phyloP scores from a whole-genome alignment of 441 rosid genomes.

The Erodium chrysanthum region DNA sequence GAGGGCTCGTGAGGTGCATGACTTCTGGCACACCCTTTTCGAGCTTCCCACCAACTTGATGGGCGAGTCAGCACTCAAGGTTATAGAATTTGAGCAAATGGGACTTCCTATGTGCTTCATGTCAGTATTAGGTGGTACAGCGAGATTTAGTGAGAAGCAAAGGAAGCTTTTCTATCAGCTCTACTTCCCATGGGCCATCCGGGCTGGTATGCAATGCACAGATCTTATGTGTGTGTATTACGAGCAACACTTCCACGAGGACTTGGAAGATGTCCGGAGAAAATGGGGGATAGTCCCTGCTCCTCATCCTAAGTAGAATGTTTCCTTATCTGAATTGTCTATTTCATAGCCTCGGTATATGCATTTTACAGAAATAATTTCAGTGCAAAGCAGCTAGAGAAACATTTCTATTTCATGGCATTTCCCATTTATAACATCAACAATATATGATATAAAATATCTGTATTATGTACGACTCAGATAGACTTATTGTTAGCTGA shows the following conservation, averaged over 20 bases:
- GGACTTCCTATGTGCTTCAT: slow-evolving; percentile 78
- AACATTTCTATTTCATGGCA: too few species aligned
- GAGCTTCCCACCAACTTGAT: slow-evolving; percentile 74
- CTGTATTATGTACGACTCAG: too few species aligned
- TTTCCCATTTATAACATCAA: too few species aligned
- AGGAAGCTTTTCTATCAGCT: slow-evolving; percentile 56
- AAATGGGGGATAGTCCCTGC: slow-evolving; percentile 66
- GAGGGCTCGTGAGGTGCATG: slow-evolving; percentile 83
- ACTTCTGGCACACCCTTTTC: slow-evolving; percentile 90
- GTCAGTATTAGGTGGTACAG: slow-evolving; percentile 77
- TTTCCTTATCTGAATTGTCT: slow-evolving; percentile 3
- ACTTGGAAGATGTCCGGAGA: slow-evolving; percentile 56
- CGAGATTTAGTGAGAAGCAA: slow-evolving; percentile 69
- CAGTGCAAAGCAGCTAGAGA: too few species aligned
- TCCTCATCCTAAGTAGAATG: slow-evolving; percentile 34
- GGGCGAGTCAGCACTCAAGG: slow-evolving; percentile 81
- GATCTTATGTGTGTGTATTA: slow-evolving; percentile 79
- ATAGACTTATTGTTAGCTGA: too few species aligned
- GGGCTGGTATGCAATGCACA: slow-evolving; percentile 50
- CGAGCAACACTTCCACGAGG: slow-evolving; percentile 69
- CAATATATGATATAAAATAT: too few species aligned
- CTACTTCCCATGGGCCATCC: slow-evolving; percentile 81
- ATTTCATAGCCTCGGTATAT: too few species aligned
- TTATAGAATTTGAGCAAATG: slow-evolving; percentile 88
- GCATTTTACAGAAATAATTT: too few species aligned